These are phyloP conservation scores for Vitis labrusca DNA, from an alignment of 164 flowering plant species.

Conservation along the genomic window DNA sequence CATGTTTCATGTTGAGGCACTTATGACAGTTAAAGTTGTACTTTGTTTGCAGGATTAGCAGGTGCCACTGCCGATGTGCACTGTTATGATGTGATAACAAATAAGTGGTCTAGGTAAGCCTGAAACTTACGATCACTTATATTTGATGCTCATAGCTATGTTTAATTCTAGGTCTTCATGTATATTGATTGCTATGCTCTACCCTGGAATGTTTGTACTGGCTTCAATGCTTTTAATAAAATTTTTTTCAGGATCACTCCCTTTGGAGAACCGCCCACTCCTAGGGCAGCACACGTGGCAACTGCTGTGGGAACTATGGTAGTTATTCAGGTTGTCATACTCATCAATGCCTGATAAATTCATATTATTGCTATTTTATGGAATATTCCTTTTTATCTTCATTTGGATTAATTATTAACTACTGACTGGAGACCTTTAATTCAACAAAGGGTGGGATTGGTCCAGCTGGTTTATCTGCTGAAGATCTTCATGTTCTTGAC, in stretches of 20 bases:
- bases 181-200: neutral
- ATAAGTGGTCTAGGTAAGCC: constrained; percentile 93
- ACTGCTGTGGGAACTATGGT: constrained; percentile 99
- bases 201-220: too few species aligned
- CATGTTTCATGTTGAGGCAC: neutral
- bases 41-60: constrained; percentile 76
- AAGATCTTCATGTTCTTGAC: constrained; percentile 99
- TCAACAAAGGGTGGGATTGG: constrained; percentile 92
- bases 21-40: neutral
- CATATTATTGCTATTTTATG: neutral
- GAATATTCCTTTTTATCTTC: neutral
- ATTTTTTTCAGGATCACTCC: constrained; percentile 70
- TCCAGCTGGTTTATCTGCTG: constrained; percentile 98
- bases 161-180: neutral
- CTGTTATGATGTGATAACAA: constrained; percentile 89
- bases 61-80: constrained; percentile 99
- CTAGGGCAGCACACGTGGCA: constrained; percentile 99
- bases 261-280: constrained; percentile 96
- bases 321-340: constrained; percentile 84
- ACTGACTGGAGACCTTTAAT: constrained; percentile 12
- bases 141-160: too few species aligned
- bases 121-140: too few species aligned
- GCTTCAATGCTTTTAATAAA: neutral
- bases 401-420: neutral
- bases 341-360: neutral